phyloP scores from a whole-genome alignment of 371 early-diverging fungal genomes.

The Zychaea mexicana region DNA sequence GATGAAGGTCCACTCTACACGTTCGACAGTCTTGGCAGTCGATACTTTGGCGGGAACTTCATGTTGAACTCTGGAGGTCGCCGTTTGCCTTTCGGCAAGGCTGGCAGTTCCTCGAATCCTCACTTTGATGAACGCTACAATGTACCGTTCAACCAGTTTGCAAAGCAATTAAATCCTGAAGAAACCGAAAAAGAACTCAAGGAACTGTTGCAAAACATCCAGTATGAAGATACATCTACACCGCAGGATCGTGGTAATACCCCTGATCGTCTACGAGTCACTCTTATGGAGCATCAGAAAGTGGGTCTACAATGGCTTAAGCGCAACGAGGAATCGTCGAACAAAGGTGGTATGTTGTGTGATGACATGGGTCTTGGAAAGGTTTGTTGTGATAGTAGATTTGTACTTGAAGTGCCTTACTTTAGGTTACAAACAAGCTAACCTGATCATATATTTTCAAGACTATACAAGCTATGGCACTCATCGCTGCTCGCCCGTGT shows the following conservation, averaged over 20 bases:
- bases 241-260: constrained; percentile 53
- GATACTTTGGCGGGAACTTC: background rate
- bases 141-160: background rate
- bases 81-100: too few relatives aligned
- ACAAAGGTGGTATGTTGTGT: constrained; percentile 74
- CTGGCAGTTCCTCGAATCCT: too few relatives aligned
- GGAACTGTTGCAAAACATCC: constrained; percentile 43
- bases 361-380: constrained; percentile 71
- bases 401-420: too few relatives aligned
- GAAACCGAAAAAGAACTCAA: constrained; percentile 46
- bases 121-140: background rate
- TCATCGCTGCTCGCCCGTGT: constrained; percentile 59
- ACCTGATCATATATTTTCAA: constrained; percentile 13
- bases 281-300: constrained; percentile 64
- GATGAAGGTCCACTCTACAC: too few relatives aligned
- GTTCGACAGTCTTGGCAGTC: too few relatives aligned
- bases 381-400: too few relatives aligned
- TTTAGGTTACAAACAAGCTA: too few relatives aligned
- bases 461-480: constrained; percentile 82
- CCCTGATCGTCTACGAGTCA: constrained; percentile 50
- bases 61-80: too few relatives aligned
- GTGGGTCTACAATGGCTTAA: constrained; percentile 67
- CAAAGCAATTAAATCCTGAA: background rate
- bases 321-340: constrained; percentile 48
- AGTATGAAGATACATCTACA: constrained; percentile 35